Base-by-base conservation (phyloP, 2,329 filamentous ascomycete genomes). In the Fusarium continuum region DNA sequence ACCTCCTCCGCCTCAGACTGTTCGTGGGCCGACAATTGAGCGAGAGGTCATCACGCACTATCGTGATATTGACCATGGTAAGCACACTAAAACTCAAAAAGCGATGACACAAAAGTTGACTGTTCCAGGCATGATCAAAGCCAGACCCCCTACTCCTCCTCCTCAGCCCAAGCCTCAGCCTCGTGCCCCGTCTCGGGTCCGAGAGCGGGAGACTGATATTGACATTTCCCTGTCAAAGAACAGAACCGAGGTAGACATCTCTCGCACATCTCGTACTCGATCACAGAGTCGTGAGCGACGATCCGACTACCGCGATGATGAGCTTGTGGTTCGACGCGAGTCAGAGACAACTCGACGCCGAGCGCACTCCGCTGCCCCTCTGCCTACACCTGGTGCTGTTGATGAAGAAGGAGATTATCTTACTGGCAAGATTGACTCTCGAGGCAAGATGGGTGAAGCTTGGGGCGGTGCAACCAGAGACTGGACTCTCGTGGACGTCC, bases 11-110 rank as follows among this genome's bases (percentile, higher is more conserved):
- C 87, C 86, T 25, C 83, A 84, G 63, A 83, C 90, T 38, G 88
- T 95, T 69, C 85, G 87, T 35, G 88, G 89, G 17, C 92, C 92
- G 28, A 90, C 89, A 1, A 92, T 96, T 68, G 91, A 94, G 76
- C 88, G 94, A 71, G 91, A 97, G 73, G 88, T 96, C 55, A 93
- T 96, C 65, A 96, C 92, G 0, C 91, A 95, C 77, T 94, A 95
- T 74, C 85, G 89, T 55, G 91, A 94, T 72, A 90, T 96, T 68
- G 91, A 96, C 72, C 92, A 96, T 77, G 93, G 91, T 92, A 81
- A 73, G 87, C 23, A 32, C 8, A 28, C 11, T 8, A 7, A 39
- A 40, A 5, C 22, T 22, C 13, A 6, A 20, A 8, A 6, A 19
- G 40, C n/a, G n/a, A n/a, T 8, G 17, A 16, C n/a, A 13, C 29